Evolutionary conservation across 768 basidiomycete species (phyloP), one percentile per base, ranked within the genome.

Genomic region (Suillus discolor): DNA sequence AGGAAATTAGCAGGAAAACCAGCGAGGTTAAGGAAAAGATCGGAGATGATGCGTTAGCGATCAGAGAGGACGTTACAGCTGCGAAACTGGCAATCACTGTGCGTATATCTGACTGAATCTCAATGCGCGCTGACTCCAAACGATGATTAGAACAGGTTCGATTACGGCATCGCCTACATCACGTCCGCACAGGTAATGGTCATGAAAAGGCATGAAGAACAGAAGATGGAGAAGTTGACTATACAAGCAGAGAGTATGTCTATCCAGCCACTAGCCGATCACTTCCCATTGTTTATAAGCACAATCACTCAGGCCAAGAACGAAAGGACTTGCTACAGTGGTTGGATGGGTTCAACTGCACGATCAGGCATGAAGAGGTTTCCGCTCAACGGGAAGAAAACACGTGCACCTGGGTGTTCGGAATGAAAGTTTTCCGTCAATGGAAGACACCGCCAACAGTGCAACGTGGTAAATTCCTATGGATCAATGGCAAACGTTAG

Each of bases 401-500:
- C 38, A 72, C 71, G 20, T 71, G 62, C 47, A 71, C 39, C 2
- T 65, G 63, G 66, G 51, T 68, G 15, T 28, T n/a, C 39, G 62
- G 42, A 13, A 51, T 57, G 7, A 13, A 60, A 13, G 41, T 47
- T 3, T 68, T 73, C 25, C 9, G 49, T 18, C n/a, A 36, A 6
- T 70, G 71, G 71, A 60, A 31, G 5, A 16, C 64, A 12, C 54
- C 54, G 6, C 54, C 31, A 34, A 55, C 9, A 55, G 54, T 0
- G 18, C 54, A 34, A 20, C 20, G 18, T 34, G 31, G 54, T 34
- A 55, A 34, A 34, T 11, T 62, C 15, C 23, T 71, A 36, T 72
- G 68, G 71, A 39, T 71, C 38, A 61, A 67, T 25, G 71, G 71
- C 16, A 71, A 72, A 60, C 63, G 71, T 70, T n/a, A n/a, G 63